Evolutionary conservation across 495 filamentous ascomycete species (phyloP).

Genomic region (Penicillium silybi): DNA sequence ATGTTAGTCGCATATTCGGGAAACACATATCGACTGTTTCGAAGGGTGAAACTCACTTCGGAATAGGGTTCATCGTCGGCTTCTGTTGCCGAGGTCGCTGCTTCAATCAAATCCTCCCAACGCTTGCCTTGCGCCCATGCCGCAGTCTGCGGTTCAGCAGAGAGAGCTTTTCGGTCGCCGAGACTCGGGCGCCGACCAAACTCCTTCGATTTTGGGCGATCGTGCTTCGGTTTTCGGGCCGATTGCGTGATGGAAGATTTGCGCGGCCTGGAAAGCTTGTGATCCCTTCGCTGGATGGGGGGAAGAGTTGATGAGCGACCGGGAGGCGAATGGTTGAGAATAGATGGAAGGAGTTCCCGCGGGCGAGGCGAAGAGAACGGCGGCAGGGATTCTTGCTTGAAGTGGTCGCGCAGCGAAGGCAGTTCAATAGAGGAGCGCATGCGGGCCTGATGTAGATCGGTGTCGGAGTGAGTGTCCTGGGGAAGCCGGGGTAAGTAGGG

Average conservation of each 20-base stretch:
- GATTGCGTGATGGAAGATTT: constrained; percentile 81
- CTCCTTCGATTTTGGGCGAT: constrained; percentile 71
- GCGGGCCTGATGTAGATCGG: constrained; percentile 55
- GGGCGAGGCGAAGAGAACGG: constrained; percentile 57
- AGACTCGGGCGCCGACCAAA: constrained; percentile 61
- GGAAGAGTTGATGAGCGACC: constrained; percentile 83
- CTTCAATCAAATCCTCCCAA: constrained; percentile 93
- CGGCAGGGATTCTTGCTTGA: constrained; percentile 66
- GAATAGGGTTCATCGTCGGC: constrained; percentile 79
- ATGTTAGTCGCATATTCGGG: constrained; percentile 1
- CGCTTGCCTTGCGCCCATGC: constrained; percentile 74
- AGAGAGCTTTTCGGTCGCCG: constrained; percentile 74
- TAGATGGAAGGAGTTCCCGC: constrained; percentile 74
- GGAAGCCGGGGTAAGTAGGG: constrained; percentile 9
- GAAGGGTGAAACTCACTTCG: constrained; percentile 28
- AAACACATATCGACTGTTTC: not conserved
- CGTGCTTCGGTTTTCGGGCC: constrained; percentile 68
- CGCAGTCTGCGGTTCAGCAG: constrained; percentile 71
- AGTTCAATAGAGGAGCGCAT: constrained; percentile 66
- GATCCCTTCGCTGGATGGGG: constrained; percentile 60
- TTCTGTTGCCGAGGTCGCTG: constrained; percentile 84
- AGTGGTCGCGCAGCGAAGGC: constrained; percentile 67
- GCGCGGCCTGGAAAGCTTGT: constrained; percentile 64
- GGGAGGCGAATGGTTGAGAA: constrained; percentile 75
- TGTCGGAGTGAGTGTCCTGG: constrained; percentile 71